These are phyloP conservation scores for Senecio squalidus DNA, from an alignment of 140 eudicot species.

Conservation along the genomic window DNA sequence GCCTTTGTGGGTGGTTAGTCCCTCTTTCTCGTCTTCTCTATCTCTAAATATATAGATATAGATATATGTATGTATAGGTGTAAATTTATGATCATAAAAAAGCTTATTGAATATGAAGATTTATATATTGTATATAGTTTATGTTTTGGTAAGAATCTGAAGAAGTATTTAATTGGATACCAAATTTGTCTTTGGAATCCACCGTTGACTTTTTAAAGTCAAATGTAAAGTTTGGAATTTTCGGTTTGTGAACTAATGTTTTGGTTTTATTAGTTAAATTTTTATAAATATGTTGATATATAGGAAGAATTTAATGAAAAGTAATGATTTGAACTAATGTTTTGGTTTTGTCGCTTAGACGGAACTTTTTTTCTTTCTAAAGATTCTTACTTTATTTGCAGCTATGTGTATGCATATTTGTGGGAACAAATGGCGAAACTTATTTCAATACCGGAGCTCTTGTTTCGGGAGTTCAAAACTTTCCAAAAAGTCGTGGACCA, in stretches of 20 bases:
- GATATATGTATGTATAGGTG: no score
- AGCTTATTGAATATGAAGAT: not conserved
- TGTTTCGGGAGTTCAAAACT: constrained; percentile 66
- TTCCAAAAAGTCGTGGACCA: constrained; percentile 77
- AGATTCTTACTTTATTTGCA: constrained; percentile 25
- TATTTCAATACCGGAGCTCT: constrained; percentile 74
- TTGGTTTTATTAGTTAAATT: not conserved
- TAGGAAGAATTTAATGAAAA: not conserved
- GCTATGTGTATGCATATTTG: constrained; percentile 66
- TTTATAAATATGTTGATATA: not conserved
- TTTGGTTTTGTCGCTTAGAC: no score
- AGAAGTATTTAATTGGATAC: not conserved
- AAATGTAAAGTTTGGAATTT: not conserved
- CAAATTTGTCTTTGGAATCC: not conserved
- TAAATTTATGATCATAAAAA: no score
- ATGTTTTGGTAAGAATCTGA: not conserved
- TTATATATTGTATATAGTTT: not conserved
- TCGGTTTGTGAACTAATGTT: not conserved
- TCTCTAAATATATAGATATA: no score
- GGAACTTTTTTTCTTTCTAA: not conserved
- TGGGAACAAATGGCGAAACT: constrained; percentile 82
- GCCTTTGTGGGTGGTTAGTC: constrained; percentile 75
- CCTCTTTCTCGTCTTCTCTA: constrained; percentile 11
- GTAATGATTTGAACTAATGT: not conserved
- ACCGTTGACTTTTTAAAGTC: constrained; percentile 22